Evolutionary conservation across 2,329 filamentous ascomycete genomes (phyloP).

Genomic region (Colletotrichum cereale): DNA sequence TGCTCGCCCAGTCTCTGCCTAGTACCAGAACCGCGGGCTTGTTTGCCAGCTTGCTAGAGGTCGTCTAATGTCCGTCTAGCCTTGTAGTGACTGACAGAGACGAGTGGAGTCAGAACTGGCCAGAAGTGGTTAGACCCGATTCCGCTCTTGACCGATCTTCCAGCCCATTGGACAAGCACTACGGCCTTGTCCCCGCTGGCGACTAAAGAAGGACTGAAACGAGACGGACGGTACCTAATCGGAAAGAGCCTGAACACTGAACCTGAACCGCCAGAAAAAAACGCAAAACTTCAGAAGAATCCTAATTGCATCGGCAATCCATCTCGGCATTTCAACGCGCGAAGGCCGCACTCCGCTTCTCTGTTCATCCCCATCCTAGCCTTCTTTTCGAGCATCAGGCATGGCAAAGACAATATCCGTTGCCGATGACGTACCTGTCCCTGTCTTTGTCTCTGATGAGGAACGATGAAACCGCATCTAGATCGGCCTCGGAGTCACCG

Average conservation of each 20-base stretch:
- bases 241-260: conserved; percentile 6
- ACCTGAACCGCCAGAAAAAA: neutral
- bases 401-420: neutral
- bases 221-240: conserved; percentile 25
- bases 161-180: neutral
- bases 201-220: conserved; percentile 29
- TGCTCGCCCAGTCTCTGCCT: neutral
- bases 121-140: conserved; percentile 14
- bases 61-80: conserved; percentile 3
- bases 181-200: conserved; percentile 25
- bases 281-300: conserved; percentile 1
- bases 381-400: neutral
- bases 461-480: conserved; percentile 1
- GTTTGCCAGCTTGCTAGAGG: neutral
- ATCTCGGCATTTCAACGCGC: conserved; percentile 22
- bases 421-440: neutral
- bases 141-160: neutral
- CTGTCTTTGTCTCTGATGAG: neutral
- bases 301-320: conserved; percentile 16
- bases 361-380: neutral
- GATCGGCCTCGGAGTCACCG: conserved; percentile 39
- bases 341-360: neutral
- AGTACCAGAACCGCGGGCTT: neutral
- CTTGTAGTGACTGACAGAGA: conserved; percentile 19
- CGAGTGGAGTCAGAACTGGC: neutral